These are phyloP conservation scores for Neostapfia colusana DNA, from an alignment of 176 grass and related monocot genomes.

Conservation along the genomic window DNA sequence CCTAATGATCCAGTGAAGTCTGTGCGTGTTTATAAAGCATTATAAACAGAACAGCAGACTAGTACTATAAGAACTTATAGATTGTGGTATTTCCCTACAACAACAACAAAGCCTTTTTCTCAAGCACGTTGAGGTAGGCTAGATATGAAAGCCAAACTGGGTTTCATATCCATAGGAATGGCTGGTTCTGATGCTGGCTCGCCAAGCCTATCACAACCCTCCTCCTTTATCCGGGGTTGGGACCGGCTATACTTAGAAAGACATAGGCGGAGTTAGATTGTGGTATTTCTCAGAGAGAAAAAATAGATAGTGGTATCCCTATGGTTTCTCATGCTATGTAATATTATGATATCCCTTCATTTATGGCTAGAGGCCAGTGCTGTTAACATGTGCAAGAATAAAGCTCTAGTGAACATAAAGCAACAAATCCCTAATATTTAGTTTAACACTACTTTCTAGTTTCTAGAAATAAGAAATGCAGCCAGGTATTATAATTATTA, in stretches of 20 bases:
- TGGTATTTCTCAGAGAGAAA: too few relatives aligned
- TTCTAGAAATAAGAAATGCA: not conserved
- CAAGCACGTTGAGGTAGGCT: too few relatives aligned
- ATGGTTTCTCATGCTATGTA: slow-evolving; percentile 6
- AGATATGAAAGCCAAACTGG: too few relatives aligned
- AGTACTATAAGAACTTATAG: slow-evolving; percentile 5
- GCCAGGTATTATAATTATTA: not conserved
- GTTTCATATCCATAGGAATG: too few relatives aligned
- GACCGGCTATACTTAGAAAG: too few relatives aligned
- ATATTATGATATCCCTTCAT: slow-evolving; percentile 2
- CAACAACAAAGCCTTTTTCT: too few relatives aligned
- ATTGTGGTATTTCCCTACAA: not conserved
- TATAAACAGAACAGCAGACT: slow-evolving; percentile 10
- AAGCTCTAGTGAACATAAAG: not conserved
- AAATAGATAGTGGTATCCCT: not conserved
- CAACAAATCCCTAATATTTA: slow-evolving; percentile 1
- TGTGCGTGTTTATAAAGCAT: not conserved
- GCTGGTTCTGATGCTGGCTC: too few relatives aligned
- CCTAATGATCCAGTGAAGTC: slow-evolving; percentile 19
- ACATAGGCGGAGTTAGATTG: too few relatives aligned
- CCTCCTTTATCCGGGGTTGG: too few relatives aligned
- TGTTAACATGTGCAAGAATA: not conserved
- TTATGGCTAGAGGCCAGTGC: not conserved
- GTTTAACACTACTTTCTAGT: not conserved
- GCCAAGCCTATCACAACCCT: too few relatives aligned